Conservation (phyloP, 129 eudicot species). For the Lonicera japonica region DNA sequence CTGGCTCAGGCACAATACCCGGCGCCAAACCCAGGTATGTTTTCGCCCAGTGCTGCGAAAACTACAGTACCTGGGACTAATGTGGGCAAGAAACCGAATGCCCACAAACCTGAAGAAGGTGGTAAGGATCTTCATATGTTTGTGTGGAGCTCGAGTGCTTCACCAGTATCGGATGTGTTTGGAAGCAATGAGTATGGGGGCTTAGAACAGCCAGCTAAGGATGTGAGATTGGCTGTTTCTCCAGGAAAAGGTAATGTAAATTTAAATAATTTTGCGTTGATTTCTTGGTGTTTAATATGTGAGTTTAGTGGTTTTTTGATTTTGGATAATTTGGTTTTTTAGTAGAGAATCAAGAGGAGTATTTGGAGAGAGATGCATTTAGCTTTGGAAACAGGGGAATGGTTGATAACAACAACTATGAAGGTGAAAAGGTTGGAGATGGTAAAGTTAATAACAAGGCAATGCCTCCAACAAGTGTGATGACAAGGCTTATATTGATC, state of each 20-base stretch:
- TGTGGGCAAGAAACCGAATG: conserved; percentile 42
- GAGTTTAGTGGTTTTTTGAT: not conserved
- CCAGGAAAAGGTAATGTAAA: conserved; percentile 65
- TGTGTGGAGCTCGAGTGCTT: conserved; percentile 94
- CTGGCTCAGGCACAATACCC: conserved; percentile 48
- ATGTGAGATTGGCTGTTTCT: conserved; percentile 56
- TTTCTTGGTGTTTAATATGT: not conserved
- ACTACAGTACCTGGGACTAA: conserved; percentile 10
- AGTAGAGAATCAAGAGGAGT: conserved; percentile 46
- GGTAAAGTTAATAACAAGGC: conserved; percentile 7
- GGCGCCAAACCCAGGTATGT: conserved; percentile 72
- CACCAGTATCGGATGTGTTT: conserved; percentile 90
- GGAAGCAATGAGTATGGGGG: conserved; percentile 71
- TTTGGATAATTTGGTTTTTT: not conserved
- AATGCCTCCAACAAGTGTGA: conserved; percentile 19
- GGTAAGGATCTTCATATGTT: conserved; percentile 86
- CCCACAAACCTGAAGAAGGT: conserved; percentile 47
- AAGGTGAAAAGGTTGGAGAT: conserved; percentile 24
- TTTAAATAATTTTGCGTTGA: not conserved
- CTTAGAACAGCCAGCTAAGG: conserved; percentile 49
- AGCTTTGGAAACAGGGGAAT: conserved; percentile 57
- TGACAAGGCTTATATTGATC: conserved; percentile 13
- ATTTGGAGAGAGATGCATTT: conserved; percentile 49
- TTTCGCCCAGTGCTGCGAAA: conserved; percentile 49
- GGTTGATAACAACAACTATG: conserved; percentile 30